Evolutionary conservation across 805 yeast genomes (phyloP), one percentile per base, ranked within the genome.

Genomic region (Pichia heedii): DNA sequence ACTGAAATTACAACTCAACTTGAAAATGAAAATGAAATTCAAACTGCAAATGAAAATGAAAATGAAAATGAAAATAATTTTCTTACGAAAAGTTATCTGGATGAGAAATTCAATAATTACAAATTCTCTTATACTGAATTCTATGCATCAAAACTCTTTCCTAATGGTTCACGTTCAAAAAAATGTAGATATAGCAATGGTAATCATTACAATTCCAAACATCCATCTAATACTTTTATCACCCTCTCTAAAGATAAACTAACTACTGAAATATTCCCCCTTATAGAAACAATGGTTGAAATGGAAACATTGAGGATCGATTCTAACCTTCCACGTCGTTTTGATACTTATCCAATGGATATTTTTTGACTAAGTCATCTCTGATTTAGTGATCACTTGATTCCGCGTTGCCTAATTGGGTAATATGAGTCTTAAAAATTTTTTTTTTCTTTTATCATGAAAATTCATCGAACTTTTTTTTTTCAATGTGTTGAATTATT

Each of bases 211-310:
- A 42, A 54, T 5, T 34, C 39, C 13, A 29, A 37, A 8, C 47
- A 60, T 27, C 58, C 58, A 1, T 53, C 53, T 1, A 50, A 54
- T 27, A 33, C 35, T 3, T 60, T 63, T 37, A 45, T 43, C 5
- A 49, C 54, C 7, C 33, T 54, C 8, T 37, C 57, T 18, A 33
- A 36, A 5, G 12, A 22, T 3, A 42, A 34, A 11, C 22, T 56
- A 9, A 45, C 52, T 12, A 36, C 48, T 11, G 61, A 63, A 20
- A 40, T 62, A 4, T 33, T 48, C 5, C 65, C 65, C 2, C 46
- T 53, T 18, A 54, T 62, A 18, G 50, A 51, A 38, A 55, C 49
- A 24, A 57, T 62, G 61, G 67, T 65, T 1, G 48, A 49, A 12
- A 3, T 10, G 7, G 47, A 44, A 24, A 16, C 26, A 5, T 9